phyloP scores from a whole-genome alignment of 345 rosid genomes.

The Bruguiera parviflora region DNA sequence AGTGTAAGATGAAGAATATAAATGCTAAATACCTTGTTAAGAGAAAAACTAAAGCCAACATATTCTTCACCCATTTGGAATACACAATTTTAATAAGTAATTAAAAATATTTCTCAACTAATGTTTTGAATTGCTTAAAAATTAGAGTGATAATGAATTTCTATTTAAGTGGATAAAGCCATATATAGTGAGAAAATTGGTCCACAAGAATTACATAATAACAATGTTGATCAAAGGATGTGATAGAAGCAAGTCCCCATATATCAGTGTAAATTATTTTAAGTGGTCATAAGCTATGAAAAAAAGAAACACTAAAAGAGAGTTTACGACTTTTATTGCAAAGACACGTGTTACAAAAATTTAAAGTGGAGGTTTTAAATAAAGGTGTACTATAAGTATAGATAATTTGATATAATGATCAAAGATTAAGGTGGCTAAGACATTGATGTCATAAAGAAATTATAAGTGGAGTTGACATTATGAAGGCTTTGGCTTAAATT shows the following conservation, averaged over 20 bases:
- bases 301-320: neutral
- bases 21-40: neutral
- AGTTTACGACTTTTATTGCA: too few species aligned
- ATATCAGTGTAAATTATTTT: neutral
- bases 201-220: neutral
- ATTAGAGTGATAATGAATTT: neutral
- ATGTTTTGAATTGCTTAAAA: neutral
- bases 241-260: neutral
- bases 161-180: neutral
- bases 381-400: too few species aligned
- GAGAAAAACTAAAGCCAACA: too few species aligned
- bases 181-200: neutral
- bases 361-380: too few species aligned
- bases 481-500: too few species aligned
- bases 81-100: neutral
- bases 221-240: neutral
- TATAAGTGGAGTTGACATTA: too few species aligned
- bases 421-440: too few species aligned
- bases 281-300: neutral
- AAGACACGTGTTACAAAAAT: too few species aligned
- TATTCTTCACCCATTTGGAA: neutral
- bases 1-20: neutral
- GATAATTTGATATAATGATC: too few species aligned
- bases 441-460: too few species aligned
- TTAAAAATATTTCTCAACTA: neutral